These are phyloP conservation scores for Nemania sp. DNA, from an alignment of 2,329 filamentous ascomycete species.

Conservation along the genomic window DNA sequence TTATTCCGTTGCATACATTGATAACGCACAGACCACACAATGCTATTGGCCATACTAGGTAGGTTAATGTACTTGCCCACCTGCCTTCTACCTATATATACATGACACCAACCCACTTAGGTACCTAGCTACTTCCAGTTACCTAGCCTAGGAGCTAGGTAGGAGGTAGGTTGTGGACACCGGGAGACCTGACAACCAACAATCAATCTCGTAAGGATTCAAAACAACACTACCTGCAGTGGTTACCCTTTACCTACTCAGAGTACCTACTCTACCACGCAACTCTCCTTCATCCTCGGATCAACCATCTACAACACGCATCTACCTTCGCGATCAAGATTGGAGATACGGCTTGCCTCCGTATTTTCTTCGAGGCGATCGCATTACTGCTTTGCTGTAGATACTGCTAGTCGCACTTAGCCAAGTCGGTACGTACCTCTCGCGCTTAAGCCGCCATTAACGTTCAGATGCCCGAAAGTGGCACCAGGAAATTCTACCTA, in stretches of 20 bases:
- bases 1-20: neutral
- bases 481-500: constrained; percentile 19
- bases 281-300: constrained; percentile 7
- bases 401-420: neutral
- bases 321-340: neutral
- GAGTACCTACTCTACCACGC: neutral
- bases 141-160: too few species aligned
- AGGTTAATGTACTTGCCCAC: neutral
- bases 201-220: constrained; percentile 28
- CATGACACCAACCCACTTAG: neutral
- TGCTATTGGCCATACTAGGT: neutral
- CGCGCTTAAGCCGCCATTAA: constrained; percentile 4
- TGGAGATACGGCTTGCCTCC: neutral
- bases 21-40: constrained; percentile 15
- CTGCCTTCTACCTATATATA: too few species aligned
- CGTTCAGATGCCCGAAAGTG: constrained; percentile 31
- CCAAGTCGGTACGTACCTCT: constrained; percentile 34
- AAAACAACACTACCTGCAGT: constrained; percentile 21
- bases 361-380: constrained; percentile 7
- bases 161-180: too few species aligned
- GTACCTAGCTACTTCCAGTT: neutral
- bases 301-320: constrained; percentile 16
- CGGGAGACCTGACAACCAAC: constrained; percentile 31
- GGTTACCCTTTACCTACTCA: neutral
- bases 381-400: constrained; percentile 8